These are phyloP conservation scores for Entomortierella parvispora DNA, from an alignment of 192 early-diverging fungal genomes.

Conservation along the genomic window DNA sequence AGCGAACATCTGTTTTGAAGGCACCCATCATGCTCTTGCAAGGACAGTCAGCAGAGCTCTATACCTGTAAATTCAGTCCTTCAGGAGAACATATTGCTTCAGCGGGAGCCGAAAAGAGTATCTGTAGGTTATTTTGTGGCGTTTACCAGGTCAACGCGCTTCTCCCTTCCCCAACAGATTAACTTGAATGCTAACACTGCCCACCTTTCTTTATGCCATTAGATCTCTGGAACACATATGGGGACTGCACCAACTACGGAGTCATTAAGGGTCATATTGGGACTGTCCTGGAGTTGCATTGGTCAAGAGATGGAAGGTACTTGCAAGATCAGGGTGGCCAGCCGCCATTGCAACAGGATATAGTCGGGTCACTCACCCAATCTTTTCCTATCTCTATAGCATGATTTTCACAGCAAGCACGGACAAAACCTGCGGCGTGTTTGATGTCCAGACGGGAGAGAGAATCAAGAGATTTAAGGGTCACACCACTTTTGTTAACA, in stretches of 20 bases:
- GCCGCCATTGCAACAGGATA: no score
- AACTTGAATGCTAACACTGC: no score
- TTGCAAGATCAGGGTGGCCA: neutral
- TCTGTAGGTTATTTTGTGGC: constrained; percentile 65
- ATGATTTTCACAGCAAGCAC: constrained; percentile 86
- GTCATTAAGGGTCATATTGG: constrained; percentile 89
- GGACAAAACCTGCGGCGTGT: constrained; percentile 82
- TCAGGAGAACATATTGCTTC: constrained; percentile 87
- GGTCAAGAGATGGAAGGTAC: constrained; percentile 85
- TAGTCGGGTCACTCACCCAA: neutral
- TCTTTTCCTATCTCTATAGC: constrained; percentile 39
- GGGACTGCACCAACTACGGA: constrained; percentile 90
- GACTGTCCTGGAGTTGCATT: constrained; percentile 87
- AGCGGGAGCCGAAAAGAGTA: constrained; percentile 81
- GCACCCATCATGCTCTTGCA: constrained; percentile 41
- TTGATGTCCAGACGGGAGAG: constrained; percentile 87
- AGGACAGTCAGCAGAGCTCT: constrained; percentile 76
- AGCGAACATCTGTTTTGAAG: constrained; percentile 33
- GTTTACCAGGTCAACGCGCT: no score
- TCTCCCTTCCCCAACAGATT: no score
- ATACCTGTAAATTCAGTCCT: constrained; percentile 86
- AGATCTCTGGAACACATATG: constrained; percentile 94
- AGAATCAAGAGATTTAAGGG: constrained; percentile 83
- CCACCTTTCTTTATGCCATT: neutral
- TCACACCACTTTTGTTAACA: constrained; percentile 87